Conservation (phyloP, 495 filamentous ascomycete species). For the Penicillium macrosclerotiorum region DNA sequence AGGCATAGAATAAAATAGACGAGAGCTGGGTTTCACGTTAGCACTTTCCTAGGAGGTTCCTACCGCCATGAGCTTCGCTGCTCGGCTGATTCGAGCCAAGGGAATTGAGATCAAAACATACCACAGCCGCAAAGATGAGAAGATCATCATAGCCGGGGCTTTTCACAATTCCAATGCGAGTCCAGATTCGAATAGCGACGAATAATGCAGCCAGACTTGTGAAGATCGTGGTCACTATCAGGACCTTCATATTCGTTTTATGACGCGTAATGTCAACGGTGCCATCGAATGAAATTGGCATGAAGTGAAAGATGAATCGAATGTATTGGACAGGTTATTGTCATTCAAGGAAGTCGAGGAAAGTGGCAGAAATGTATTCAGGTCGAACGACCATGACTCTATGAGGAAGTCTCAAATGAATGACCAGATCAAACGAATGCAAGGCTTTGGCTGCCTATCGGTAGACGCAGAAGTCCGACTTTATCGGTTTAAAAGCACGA, state of each 20-base stretch:
- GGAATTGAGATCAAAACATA: slow-evolving; percentile 11
- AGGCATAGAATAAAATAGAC: slow-evolving; percentile 23
- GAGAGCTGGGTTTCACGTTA: slow-evolving; percentile 14
- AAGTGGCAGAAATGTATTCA: neutral
- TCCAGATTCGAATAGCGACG: slow-evolving; percentile 32
- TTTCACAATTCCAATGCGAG: slow-evolving; percentile 30
- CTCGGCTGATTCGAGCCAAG: neutral
- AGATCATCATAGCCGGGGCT: slow-evolving; percentile 38
- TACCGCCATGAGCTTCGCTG: too few species aligned
- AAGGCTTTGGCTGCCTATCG: too few species aligned
- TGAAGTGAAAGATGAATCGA: neutral
- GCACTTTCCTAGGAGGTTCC: too few species aligned
- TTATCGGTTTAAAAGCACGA: neutral
- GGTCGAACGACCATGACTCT: neutral
- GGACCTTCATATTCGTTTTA: slow-evolving; percentile 10
- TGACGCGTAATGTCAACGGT: neutral
- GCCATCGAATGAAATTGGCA: neutral
- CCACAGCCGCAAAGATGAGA: slow-evolving; percentile 28
- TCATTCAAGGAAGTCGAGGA: neutral
- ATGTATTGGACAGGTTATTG: neutral
- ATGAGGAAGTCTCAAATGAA: neutral
- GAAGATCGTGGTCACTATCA: slow-evolving; percentile 22
- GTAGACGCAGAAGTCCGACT: neutral
- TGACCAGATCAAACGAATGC: neutral
- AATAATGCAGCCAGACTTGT: slow-evolving; percentile 23